Base-by-base conservation (phyloP, 768 basidiomycete genomes). In the Psilocybe tampanensis region DNA sequence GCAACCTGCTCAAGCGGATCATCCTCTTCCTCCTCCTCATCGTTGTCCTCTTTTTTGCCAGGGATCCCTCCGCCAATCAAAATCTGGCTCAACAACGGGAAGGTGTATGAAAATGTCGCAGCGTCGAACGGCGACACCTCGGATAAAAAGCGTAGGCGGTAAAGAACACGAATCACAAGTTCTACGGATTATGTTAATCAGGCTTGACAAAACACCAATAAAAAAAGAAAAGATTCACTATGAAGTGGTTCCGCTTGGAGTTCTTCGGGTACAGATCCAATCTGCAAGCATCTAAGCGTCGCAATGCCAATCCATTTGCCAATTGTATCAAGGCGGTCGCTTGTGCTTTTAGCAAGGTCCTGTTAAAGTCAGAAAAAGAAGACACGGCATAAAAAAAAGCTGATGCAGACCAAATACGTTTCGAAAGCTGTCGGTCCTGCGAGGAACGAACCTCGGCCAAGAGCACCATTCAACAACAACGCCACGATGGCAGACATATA, bases 41-140 rank as follows among this genome's bases (percentile, higher is more conserved):
- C 47, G 7, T 48, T n/a, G 29, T 23, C 29, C 9, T 24, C 47
- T 32, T 48, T 48, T 0, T 58, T 55, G 8, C 81, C 74, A 0
- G 77, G 74, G 9, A 95, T 74, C 0, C 93, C 94, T 5, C 93
- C 94, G 24, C 79, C 77, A 1, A 74, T 66, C 8, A 94, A 75
- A 18, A 97, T 84, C 44, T 83, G 81, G 9, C 76, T 82, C 3
- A 98, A 72, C 12, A 98, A 78, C 8, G 93, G 90, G 47, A 86
- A 89, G 0, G 84, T 72, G 62, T 95, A 92, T 0, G 91, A 85
- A 71, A 92, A 96, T 0, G 94, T 95, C 1, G 92, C 85, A 0
- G 89, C 81, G 66, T 96, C 93, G 49, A 98, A 88, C 0, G 94
- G 85, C 0, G 82, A 73, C 60, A 92, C 88, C 59, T 95, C 92